Conservation (phyloP, 176 grass and related monocot genomes). For the Zoysia japonica region DNA sequence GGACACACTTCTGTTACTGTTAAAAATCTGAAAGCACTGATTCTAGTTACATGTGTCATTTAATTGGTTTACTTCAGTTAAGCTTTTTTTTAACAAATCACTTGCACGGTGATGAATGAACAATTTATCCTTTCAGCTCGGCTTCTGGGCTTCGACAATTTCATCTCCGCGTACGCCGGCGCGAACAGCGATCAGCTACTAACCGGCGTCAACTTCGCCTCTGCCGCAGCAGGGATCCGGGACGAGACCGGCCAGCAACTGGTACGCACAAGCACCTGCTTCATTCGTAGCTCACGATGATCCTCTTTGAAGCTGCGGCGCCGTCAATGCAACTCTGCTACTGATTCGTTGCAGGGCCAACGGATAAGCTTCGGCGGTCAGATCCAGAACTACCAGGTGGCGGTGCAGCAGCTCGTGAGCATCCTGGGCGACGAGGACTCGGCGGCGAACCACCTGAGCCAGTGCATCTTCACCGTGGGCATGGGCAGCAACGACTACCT, state of each 20-base stretch:
- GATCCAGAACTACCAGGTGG: slow-evolving; percentile 73
- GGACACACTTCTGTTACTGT: no score
- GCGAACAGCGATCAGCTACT: slow-evolving; percentile 56
- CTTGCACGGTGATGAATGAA: background rate
- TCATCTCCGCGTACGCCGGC: slow-evolving; percentile 64
- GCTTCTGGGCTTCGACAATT: slow-evolving; percentile 77
- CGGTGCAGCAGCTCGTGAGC: slow-evolving; percentile 65
- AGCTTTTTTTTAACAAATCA: background rate
- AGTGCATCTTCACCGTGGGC: slow-evolving; percentile 84
- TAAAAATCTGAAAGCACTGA: background rate
- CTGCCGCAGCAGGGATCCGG: slow-evolving; percentile 84
- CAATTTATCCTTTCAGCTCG: slow-evolving; percentile 42
- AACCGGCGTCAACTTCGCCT: slow-evolving; percentile 85
- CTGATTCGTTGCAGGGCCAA: slow-evolving; percentile 45
- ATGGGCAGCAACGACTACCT: slow-evolving; percentile 99
- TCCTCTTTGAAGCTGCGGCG: background rate
- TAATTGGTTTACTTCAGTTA: background rate
- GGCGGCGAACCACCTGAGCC: slow-evolving; percentile 70
- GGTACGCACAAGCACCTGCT: slow-evolving; percentile 30
- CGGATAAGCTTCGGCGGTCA: slow-evolving; percentile 67
- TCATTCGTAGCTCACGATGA: background rate
- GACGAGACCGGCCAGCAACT: slow-evolving; percentile 91
- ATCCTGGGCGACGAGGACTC: slow-evolving; percentile 74
- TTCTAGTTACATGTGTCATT: background rate
- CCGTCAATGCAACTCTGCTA: background rate